phyloP scores from a whole-genome alignment of 1,284 basidiomycete species.

The Malassezia slooffiae region DNA sequence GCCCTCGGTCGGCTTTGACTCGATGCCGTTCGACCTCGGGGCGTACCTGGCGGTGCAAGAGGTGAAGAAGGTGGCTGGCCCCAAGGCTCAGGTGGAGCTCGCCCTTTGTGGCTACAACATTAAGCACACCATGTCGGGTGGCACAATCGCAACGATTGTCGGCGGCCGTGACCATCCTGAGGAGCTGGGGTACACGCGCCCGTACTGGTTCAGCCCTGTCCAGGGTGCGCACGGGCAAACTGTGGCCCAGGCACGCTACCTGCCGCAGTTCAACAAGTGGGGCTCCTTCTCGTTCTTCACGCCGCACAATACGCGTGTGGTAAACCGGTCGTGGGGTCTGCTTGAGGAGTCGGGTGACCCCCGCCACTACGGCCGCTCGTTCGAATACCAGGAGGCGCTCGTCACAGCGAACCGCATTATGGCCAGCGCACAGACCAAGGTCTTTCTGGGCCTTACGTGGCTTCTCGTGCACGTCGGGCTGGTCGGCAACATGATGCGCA shows the following conservation, averaged over 20 bases:
- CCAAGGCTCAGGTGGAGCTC: constrained; percentile 24
- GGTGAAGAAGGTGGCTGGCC: constrained; percentile 49
- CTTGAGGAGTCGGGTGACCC: constrained; percentile 49
- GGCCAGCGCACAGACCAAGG: neutral
- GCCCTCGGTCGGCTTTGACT: constrained; percentile 62
- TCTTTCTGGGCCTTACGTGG: neutral
- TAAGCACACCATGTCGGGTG: constrained; percentile 57
- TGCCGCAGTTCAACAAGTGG: constrained; percentile 50
- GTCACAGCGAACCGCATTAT: constrained; percentile 43
- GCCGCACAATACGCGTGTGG: constrained; percentile 56
- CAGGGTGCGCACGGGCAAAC: constrained; percentile 37
- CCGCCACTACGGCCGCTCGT: constrained; percentile 49
- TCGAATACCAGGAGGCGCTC: constrained; percentile 65
- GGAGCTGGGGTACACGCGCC: constrained; percentile 58
- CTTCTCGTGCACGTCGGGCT: neutral
- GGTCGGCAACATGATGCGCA: neutral
- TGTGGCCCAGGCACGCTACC: constrained; percentile 52
- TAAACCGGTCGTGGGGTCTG: constrained; percentile 68
- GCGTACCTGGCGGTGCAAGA: constrained; percentile 55
- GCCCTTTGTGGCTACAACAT: constrained; percentile 48
- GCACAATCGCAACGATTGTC: constrained; percentile 57
- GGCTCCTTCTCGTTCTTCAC: constrained; percentile 61
- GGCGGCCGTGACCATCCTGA: constrained; percentile 48
- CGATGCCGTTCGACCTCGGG: constrained; percentile 49
- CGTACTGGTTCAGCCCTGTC: constrained; percentile 23